These are phyloP conservation scores for Russula brevipes DNA, from an alignment of 768 basidiomycete species.

Conservation along the genomic window DNA sequence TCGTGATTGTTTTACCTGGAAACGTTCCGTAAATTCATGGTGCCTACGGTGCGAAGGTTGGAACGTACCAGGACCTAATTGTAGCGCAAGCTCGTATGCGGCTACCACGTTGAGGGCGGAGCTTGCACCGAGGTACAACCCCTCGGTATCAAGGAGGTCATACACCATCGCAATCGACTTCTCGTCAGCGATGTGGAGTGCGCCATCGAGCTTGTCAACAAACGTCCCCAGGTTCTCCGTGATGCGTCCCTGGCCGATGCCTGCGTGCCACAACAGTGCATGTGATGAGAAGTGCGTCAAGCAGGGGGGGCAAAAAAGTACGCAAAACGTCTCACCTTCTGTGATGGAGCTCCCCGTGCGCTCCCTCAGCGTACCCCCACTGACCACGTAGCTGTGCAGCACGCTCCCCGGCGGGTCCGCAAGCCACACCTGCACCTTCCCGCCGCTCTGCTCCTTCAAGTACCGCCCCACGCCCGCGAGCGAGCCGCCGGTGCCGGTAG, in stretches of 20 bases:
- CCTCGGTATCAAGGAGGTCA: slow-evolving; percentile 85
- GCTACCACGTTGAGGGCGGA: slow-evolving; percentile 94
- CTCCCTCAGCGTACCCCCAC: slow-evolving; percentile 72
- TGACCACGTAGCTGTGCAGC: slow-evolving; percentile 73
- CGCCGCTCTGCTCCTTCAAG: slow-evolving; percentile 74
- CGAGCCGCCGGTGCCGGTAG: slow-evolving; percentile 95
- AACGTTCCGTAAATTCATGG: background rate
- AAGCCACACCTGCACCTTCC: slow-evolving; percentile 83
- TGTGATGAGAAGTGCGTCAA: background rate
- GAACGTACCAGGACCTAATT: slow-evolving; percentile 70
- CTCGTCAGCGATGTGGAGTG: slow-evolving; percentile 80
- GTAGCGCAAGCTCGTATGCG: slow-evolving; percentile 80
- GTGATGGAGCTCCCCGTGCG: slow-evolving; percentile 85
- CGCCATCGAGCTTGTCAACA: slow-evolving; percentile 71
- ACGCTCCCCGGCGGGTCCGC: slow-evolving; percentile 98
- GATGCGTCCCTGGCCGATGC: slow-evolving; percentile 95
- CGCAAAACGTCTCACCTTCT: slow-evolving; percentile 66
- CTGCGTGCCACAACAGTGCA: slow-evolving; percentile 36
- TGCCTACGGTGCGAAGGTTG: background rate
- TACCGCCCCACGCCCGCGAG: slow-evolving; percentile 83
- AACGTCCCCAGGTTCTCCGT: slow-evolving; percentile 87
- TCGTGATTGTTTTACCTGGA: slow-evolving; percentile 76
- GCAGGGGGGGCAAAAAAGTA: no score
- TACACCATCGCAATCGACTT: slow-evolving; percentile 94
- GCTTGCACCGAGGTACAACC: slow-evolving; percentile 91